phyloP scores from a whole-genome alignment of 768 basidiomycete genomes.

The Russula abietina region DNA sequence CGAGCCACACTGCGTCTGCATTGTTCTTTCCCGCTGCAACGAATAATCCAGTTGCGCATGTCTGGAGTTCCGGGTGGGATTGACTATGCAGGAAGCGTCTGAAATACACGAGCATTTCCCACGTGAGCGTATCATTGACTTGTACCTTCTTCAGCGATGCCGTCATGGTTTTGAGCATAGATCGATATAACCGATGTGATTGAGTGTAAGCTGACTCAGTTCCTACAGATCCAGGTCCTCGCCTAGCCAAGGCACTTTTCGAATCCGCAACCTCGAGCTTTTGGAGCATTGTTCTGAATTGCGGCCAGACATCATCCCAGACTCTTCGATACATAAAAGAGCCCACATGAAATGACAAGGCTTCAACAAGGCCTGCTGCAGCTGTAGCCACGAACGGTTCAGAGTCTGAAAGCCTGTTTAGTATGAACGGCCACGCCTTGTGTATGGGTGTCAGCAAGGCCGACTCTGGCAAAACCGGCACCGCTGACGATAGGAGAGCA shows the following conservation, averaged over 20 bases:
- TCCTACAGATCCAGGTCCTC: slow-evolving; percentile 46
- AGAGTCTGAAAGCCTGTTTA: slow-evolving; percentile 70
- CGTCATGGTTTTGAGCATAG: slow-evolving; percentile 68
- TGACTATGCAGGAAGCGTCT: slow-evolving; percentile 66
- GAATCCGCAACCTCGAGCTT: slow-evolving; percentile 59
- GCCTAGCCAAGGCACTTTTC: slow-evolving; percentile 57
- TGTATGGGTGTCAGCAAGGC: slow-evolving; percentile 82
- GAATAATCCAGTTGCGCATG: slow-evolving; percentile 60
- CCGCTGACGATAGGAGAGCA: slow-evolving; percentile 62
- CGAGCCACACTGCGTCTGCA: slow-evolving; percentile 81
- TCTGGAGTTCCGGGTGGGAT: slow-evolving; percentile 71
- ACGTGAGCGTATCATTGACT: slow-evolving; percentile 61
- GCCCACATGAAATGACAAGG: slow-evolving; percentile 63
- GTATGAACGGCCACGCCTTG: slow-evolving; percentile 88
- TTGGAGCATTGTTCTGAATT: slow-evolving; percentile 55
- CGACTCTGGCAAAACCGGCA: slow-evolving; percentile 64
- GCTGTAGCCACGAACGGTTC: slow-evolving; percentile 78
- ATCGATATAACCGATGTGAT: slow-evolving; percentile 74
- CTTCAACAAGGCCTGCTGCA: slow-evolving; percentile 67
- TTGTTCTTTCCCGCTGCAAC: slow-evolving; percentile 52
- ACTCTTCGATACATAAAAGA: slow-evolving; percentile 80
- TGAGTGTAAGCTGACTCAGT: slow-evolving; percentile 72
- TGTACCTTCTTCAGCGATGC: slow-evolving; percentile 61
- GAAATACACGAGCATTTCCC: slow-evolving; percentile 75
- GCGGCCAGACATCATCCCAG: slow-evolving; percentile 93